Base-by-base conservation (phyloP, 2,329 filamentous ascomycete genomes). In the Thermomyces lanuginosus region DNA sequence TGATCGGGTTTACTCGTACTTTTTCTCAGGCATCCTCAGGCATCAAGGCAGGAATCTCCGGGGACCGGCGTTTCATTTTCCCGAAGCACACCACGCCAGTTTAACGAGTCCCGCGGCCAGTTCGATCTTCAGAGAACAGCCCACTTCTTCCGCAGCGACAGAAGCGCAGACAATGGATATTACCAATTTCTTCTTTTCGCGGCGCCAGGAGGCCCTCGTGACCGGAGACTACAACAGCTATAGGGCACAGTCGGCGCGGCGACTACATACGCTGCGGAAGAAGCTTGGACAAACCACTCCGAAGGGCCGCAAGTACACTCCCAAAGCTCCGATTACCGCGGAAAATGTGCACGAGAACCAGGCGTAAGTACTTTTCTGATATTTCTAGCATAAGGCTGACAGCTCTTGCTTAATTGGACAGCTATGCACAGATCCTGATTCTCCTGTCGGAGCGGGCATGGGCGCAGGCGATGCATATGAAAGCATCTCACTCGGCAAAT, bases 401-500 rank as follows among this genome's bases (percentile, higher is more conserved):
- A n/a, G n/a, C n/a, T n/a, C n/a, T n/a, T n/a, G n/a, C n/a, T n/a
- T n/a, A n/a, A 5, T 27, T 22, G 13, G 8, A 18, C 41, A 91
- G 81, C 53, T 80, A 74, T 55, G 69, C 75, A 25, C 66, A 77
- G 39, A 63, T 93, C n/a, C 63, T 86, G 16, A 65, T 98, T 30
- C 71, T 93, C 44, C 79, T 73, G 20, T 74, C 84, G 34, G 89
- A 98, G 59, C 71, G 89, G 37, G 81, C 84, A 27, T 95, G 83
- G 81, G 86, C 89, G 19, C 76, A 92, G 52, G 86, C 84, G 31
- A 91, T 95, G 83, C 73, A 78, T 48, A 82, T 93, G 66, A 93
- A 92, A 55, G 69, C 81, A 3, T 62, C 71, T 11, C 81, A 91
- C 48, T 70, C 79, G 20, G 68, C 78, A 41, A 81, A 89, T 41